These are phyloP conservation scores for Triglochin maritima DNA, from an alignment of 106 monocot species.

Conservation along the genomic window DNA sequence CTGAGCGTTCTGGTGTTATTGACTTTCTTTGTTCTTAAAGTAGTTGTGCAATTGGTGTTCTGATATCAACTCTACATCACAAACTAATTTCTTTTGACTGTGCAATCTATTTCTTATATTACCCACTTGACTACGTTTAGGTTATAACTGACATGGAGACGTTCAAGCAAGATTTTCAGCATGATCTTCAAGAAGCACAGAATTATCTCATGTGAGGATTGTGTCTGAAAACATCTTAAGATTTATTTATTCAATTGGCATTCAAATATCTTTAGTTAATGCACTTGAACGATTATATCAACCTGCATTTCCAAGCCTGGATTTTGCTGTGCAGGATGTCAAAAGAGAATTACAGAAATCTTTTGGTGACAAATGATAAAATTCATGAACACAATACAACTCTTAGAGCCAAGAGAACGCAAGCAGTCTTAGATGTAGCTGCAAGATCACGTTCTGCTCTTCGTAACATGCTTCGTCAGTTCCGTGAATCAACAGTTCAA, in stretches of 20 bases:
- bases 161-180: constrained; percentile 56
- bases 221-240: not conserved
- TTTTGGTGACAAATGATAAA: constrained; percentile 36
- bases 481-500: constrained; percentile 26
- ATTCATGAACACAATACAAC: constrained; percentile 22
- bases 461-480: constrained; percentile 41
- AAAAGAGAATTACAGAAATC: constrained; percentile 30
- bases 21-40: not conserved
- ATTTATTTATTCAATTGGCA: not conserved
- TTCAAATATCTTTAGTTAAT: not conserved
- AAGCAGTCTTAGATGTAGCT: constrained; percentile 36
- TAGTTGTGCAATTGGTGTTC: not conserved
- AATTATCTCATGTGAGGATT: constrained; percentile 49
- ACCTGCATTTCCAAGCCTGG: not conserved
- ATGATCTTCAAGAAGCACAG: constrained; percentile 45
- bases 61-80: not conserved
- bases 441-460: constrained; percentile 40
- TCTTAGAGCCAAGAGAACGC: constrained; percentile 33
- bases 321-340: constrained; percentile 26
- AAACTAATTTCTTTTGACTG: not conserved
- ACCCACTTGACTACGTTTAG: constrained; percentile 22
- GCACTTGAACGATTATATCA: not conserved
- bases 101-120: not conserved
- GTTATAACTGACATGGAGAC: constrained; percentile 88
- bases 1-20: no score